phyloP scores from a whole-genome alignment of 1,284 basidiomycete genomes.

The Inonotus obliquus region DNA sequence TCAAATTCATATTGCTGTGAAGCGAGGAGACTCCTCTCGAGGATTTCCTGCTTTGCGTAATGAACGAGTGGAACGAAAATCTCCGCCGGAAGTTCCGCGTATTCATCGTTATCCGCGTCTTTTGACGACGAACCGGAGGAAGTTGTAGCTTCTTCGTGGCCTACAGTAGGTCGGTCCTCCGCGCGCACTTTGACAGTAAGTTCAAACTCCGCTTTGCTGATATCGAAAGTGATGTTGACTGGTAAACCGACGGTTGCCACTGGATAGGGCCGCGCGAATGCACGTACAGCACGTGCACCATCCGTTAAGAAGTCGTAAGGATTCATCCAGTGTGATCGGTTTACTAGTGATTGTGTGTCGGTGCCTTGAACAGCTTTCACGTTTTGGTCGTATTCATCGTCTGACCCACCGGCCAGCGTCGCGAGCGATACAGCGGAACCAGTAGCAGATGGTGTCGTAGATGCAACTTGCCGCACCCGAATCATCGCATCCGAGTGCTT shows the following conservation, averaged over 20 bases:
- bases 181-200: constrained; percentile 57
- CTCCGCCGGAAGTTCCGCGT: constrained; percentile 62
- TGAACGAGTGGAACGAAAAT: constrained; percentile 89
- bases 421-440: constrained; percentile 15
- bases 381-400: constrained; percentile 4
- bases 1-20: constrained; percentile 23
- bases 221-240: constrained; percentile 69
- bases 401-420: constrained; percentile 15
- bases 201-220: constrained; percentile 65
- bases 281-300: constrained; percentile 77
- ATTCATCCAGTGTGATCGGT: constrained; percentile 31
- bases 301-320: constrained; percentile 71
- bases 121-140: constrained; percentile 19
- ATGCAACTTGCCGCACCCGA: constrained; percentile 2
- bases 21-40: constrained; percentile 22
- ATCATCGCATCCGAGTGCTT: constrained; percentile 14
- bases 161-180: constrained; percentile 39
- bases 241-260: constrained; percentile 67
- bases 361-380: background rate
- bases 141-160: background rate
- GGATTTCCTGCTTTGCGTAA: constrained; percentile 55
- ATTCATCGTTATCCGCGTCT: constrained; percentile 19
- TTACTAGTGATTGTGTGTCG: background rate
- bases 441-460: background rate
- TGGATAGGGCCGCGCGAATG: constrained; percentile 83